A percentile compares a stretch with the other conserved stretches of the same genome.
Evolutionary conservation across 2,329 filamentous ascomycete species (phyloP).

Genomic region (Hypoxylon sp.): DNA sequence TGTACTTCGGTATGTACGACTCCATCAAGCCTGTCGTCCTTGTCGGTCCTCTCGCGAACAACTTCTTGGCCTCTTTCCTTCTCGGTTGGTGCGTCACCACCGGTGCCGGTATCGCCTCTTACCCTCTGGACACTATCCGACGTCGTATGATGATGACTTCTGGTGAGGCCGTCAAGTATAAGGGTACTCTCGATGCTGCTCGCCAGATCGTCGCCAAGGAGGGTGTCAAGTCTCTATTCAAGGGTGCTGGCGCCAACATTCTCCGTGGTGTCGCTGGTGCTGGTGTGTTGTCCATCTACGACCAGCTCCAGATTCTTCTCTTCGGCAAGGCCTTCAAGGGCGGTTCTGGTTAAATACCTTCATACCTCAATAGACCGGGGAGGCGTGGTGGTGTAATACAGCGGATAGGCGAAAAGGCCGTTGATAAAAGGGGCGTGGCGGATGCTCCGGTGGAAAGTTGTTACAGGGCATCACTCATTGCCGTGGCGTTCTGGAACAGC

Average conservation of each 20-base stretch:
- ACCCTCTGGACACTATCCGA: conserved; percentile 99
- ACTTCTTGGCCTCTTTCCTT: conserved; percentile 99
- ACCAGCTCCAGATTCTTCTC: conserved; percentile 98
- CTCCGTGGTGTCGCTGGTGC: conserved; percentile 99
- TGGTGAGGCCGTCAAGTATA: conserved; percentile 99
- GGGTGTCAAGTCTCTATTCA: conserved; percentile 99
- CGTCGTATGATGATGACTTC: conserved; percentile 99
- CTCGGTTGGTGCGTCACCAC: conserved; percentile 99
- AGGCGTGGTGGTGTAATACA: conserved; percentile 58
- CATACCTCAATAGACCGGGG: conserved; percentile 61
- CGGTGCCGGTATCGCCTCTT: conserved; percentile 99
- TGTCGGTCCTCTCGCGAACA: conserved; percentile 90
- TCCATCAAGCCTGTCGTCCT: conserved; percentile 99
- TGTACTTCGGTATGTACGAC: conserved; percentile 99
- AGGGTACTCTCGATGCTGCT: conserved; percentile 93
- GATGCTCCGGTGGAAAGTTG: conserved; percentile 63
- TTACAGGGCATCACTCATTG: conserved; percentile 56
- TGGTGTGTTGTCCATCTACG: conserved; percentile 99
- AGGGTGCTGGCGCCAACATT: conserved; percentile 99
- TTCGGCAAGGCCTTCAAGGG: conserved; percentile 99
- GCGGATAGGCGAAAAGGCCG: conserved; percentile 52
- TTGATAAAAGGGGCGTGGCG: conserved; percentile 62
- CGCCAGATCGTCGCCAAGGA: conserved; percentile 97
- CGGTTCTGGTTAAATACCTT: conserved; percentile 65
- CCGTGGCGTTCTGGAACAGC: conserved; percentile 58